Evolutionary conservation across 805 yeast genomes (phyloP), one percentile per base, ranked within the genome.

Genomic region (Starmerella apicola): DNA sequence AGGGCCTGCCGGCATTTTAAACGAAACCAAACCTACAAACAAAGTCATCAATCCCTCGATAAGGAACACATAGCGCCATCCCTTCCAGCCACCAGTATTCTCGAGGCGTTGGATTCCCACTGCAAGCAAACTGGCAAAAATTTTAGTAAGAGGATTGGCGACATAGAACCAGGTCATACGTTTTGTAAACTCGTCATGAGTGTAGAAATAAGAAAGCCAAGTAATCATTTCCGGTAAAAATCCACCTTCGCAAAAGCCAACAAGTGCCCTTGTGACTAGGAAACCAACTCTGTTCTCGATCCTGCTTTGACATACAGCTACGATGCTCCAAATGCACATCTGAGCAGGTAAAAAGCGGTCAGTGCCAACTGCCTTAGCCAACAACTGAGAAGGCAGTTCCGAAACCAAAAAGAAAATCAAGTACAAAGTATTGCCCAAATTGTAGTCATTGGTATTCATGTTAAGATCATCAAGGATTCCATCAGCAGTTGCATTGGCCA

Each of bases 201-300:
- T 78, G 60, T 71, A 79, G 58, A 77, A 78, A 56, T 76, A 78
- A 2, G 78, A 70, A 56, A 78, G 60, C 74, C 78, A 78, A 36
- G 77, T 58, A 41, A 72, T 67, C 26, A 70, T 58, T 49, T 77
- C 83, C 26, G 80, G 77, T 38, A 79, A 76, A 43, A 76, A 76
- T 0, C 84, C 83, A 41, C 83, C 83, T 54, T 78, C 77, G 15
- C 71, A 58, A 6, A 68, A 51, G 3, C 79, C 83, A 32, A 75
- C 52, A 5, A 74, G 59, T 1, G 68, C 69, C 42, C 81, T 61
- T 5, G 72, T 62, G 8, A 60, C 63, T 34, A 60, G 60, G 45
- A 72, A 75, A 0, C 70, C 67, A 0, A 60, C 53, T 43, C 56
- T 65, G 31, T 57, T 57, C 4, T 49, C 58, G 45, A 76, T 56